A percentile compares a stretch with the other conserved stretches of the same genome.
phyloP scores from a whole-genome alignment of 2,329 filamentous ascomycete genomes.

The Fusarium sp. region DNA sequence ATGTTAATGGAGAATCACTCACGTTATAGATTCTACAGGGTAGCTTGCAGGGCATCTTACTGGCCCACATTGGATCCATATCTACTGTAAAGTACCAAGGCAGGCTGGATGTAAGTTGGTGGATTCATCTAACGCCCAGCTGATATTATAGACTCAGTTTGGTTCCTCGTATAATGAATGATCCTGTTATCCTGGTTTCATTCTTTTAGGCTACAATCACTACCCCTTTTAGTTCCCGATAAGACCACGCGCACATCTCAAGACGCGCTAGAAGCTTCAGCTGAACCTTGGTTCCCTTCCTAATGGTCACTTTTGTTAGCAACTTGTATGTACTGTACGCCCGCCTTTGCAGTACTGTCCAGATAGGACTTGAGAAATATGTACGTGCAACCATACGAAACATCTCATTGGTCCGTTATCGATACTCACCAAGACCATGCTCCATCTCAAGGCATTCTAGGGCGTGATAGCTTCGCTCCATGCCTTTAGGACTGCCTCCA shows the following conservation, averaged over 20 bases:
- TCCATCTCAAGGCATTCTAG: slow-evolving; percentile 38
- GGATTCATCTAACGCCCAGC: background rate
- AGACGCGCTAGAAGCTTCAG: slow-evolving; percentile 30
- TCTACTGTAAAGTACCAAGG: too few relatives aligned
- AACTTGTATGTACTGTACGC: slow-evolving; percentile 29
- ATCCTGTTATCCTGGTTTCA: background rate
- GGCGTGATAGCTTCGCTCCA: slow-evolving; percentile 11
- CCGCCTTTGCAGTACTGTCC: slow-evolving; percentile 26
- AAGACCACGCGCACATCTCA: slow-evolving; percentile 18
- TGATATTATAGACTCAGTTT: background rate
- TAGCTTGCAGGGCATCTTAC: background rate
- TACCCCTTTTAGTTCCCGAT: background rate
- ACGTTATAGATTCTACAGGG: background rate
- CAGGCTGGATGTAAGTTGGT: background rate
- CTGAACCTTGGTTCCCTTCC: slow-evolving; percentile 30
- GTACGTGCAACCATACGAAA: slow-evolving; percentile 37
- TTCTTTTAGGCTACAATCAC: slow-evolving; percentile 10
- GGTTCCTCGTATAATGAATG: background rate
- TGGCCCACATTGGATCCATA: too few relatives aligned
- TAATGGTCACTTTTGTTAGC: slow-evolving; percentile 13
- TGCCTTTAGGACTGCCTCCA: background rate
- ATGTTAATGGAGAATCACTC: background rate
- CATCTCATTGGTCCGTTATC: slow-evolving; percentile 32
- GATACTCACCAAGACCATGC: slow-evolving; percentile 11
- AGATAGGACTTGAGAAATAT: slow-evolving; percentile 34